A percentile compares a stretch with the other conserved stretches of the same genome.
Conservation (phyloP, 1,139 yeast species). For the Pichia sp. region DNA sequence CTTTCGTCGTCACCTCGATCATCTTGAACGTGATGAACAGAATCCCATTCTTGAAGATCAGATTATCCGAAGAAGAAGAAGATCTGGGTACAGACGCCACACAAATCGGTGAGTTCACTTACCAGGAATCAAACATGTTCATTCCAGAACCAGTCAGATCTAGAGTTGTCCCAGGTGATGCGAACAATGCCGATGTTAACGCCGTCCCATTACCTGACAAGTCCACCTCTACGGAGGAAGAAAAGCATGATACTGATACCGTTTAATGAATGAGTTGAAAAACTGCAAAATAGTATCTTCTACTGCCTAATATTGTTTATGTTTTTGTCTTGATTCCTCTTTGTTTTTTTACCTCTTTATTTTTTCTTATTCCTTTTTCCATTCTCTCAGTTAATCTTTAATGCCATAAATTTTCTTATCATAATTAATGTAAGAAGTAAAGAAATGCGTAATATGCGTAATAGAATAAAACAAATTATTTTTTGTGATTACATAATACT, state of each 20-base stretch:
- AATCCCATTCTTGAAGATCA: constrained; percentile 76
- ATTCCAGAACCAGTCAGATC: constrained; percentile 77
- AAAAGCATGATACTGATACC: constrained; percentile 11
- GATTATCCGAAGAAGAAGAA: constrained; percentile 89
- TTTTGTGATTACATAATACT: background rate
- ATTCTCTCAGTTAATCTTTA: background rate
- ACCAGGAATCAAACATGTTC: constrained; percentile 59
- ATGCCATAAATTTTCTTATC: background rate
- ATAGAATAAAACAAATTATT: background rate
- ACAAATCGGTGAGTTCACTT: constrained; percentile 78
- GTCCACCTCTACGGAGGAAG: constrained; percentile 13
- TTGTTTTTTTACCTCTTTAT: background rate
- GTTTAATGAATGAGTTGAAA: background rate
- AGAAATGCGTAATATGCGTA: background rate
- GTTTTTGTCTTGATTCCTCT: background rate
- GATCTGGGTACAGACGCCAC: constrained; percentile 82
- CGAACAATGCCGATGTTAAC: constrained; percentile 24
- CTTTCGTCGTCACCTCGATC: constrained; percentile 70
- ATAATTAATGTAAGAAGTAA: background rate
- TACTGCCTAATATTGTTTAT: background rate
- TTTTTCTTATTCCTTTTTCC: background rate
- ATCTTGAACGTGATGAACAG: constrained; percentile 69
- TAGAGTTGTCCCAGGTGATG: constrained; percentile 12
- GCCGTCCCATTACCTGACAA: constrained; percentile 30
- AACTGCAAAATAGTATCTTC: too few relatives aligned